These are phyloP conservation scores for Angomonas deanei DNA, from an alignment of 208 protist genomes.

Conservation along the genomic window DNA sequence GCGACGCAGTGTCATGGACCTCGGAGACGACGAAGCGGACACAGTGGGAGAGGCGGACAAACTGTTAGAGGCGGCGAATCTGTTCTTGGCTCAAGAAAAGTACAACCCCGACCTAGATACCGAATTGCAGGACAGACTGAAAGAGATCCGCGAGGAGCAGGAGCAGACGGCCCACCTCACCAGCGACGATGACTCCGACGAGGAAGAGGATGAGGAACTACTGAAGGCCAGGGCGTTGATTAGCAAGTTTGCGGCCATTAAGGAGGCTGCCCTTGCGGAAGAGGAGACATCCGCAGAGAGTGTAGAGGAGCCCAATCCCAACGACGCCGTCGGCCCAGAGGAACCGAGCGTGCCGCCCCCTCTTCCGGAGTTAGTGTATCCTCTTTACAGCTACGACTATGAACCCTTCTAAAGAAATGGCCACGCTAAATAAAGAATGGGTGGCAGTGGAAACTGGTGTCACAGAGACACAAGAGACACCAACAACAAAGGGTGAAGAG, in stretches of 20 bases:
- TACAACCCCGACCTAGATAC: neutral
- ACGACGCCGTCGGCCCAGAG: neutral
- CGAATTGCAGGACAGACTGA: neutral
- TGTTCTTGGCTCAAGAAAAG: neutral
- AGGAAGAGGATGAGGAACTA: constrained; percentile 26
- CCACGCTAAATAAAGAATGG: neutral
- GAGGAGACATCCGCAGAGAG: neutral
- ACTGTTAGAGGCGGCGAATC: constrained; percentile 6
- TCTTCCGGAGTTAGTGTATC: neutral
- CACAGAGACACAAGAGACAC: neutral
- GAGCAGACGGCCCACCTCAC: neutral
- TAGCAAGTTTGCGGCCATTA: neutral
- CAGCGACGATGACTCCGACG: constrained; percentile 13
- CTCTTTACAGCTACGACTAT: neutral
- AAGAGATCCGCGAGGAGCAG: neutral
- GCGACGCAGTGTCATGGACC: neutral
- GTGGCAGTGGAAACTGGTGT: neutral
- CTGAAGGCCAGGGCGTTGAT: constrained; percentile 7
- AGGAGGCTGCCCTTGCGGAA: neutral
- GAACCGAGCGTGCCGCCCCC: neutral
- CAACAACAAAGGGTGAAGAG: too few species aligned
- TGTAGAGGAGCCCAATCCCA: neutral
- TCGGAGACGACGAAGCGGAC: neutral
- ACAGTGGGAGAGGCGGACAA: constrained; percentile 12
- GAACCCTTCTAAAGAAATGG: neutral